These are phyloP conservation scores for Acer campestre DNA, from an alignment of 345 rosid genomes.

Conservation along the genomic window DNA sequence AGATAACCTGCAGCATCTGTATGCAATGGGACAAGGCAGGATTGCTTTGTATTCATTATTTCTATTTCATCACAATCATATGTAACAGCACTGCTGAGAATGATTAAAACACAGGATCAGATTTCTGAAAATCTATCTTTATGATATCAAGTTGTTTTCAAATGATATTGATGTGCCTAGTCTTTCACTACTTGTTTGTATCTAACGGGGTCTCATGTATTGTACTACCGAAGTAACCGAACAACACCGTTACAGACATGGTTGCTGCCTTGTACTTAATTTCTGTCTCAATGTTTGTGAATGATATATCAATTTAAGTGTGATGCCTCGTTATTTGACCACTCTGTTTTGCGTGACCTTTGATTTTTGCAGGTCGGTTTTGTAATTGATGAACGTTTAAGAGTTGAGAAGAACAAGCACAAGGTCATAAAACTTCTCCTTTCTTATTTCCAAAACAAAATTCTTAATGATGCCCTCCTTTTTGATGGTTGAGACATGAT, in stretches of 20 bases:
- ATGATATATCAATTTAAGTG: neutral
- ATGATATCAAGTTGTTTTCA: neutral
- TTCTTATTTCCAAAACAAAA: neutral
- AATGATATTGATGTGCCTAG: neutral
- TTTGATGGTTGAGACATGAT: neutral
- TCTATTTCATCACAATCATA: neutral
- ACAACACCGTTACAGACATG: neutral
- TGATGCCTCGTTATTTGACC: conserved; percentile 7
- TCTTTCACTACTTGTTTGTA: neutral
- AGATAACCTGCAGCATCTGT: neutral
- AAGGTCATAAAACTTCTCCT: conserved; percentile 50
- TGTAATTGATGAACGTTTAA: conserved; percentile 84
- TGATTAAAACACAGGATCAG: neutral
- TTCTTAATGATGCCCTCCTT: neutral
- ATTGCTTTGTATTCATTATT: neutral
- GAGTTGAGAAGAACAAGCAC: conserved; percentile 71
- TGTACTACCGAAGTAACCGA: neutral
- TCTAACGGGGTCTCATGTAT: neutral
- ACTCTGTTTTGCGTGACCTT: neutral
- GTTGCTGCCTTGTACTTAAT: neutral
- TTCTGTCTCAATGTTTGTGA: neutral
- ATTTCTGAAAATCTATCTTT: neutral
- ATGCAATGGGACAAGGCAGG: neutral
- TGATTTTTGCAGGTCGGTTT: conserved; percentile 63
- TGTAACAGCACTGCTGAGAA: neutral